phyloP scores from a whole-genome alignment of 208 protist species.

The Trypanosoma brucei region DNA sequence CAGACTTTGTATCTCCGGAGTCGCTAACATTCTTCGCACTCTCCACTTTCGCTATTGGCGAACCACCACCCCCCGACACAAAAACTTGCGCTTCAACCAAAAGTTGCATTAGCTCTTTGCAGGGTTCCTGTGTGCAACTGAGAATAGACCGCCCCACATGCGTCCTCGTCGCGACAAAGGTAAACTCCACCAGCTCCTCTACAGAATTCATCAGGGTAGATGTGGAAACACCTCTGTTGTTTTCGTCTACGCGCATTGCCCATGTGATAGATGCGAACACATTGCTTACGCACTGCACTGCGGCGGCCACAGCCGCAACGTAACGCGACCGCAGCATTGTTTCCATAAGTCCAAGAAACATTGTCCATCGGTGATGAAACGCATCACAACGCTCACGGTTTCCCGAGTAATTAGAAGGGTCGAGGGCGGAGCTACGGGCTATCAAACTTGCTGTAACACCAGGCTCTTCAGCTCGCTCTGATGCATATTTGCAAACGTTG shows the following conservation, averaged over 20 bases:
- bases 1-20: too few relatives aligned
- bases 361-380: conserved; percentile 41
- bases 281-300: conserved; percentile 41
- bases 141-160: conserved; percentile 32
- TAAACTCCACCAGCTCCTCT: conserved; percentile 40
- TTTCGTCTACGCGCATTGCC: conserved; percentile 19
- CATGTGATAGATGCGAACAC: conserved; percentile 38
- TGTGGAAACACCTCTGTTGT: not conserved
- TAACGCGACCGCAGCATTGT: conserved; percentile 36
- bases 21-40: too few relatives aligned
- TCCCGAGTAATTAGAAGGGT: conserved; percentile 8
- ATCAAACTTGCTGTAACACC: not conserved
- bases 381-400: conserved; percentile 16
- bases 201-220: conserved; percentile 26
- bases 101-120: conserved; percentile 15
- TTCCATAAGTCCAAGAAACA: conserved; percentile 37
- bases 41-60: not conserved
- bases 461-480: not conserved
- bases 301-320: conserved; percentile 45
- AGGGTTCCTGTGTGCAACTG: conserved; percentile 13
- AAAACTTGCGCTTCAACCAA: conserved; percentile 1
- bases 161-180: conserved; percentile 33
- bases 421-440: not conserved
- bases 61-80: not conserved
- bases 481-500: conserved; percentile 5